These are phyloP conservation scores for Pseudoturritis turrita DNA, from an alignment of 345 rosid genomes.

Conservation along the genomic window DNA sequence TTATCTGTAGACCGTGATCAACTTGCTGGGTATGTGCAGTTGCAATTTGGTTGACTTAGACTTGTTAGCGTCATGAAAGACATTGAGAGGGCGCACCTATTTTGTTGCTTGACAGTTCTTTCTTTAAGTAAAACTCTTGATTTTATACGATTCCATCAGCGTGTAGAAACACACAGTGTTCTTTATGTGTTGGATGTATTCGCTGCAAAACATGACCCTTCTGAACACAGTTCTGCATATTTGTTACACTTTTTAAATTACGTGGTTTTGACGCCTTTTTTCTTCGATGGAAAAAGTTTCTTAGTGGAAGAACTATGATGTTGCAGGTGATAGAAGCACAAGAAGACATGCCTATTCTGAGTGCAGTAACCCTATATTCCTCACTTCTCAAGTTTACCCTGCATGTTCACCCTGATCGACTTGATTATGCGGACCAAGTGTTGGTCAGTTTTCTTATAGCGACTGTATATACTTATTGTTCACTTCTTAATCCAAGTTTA, in stretches of 20 bases:
- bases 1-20: not conserved
- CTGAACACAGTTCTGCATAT: not conserved
- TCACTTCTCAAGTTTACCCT: constrained; percentile 97
- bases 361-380: constrained; percentile 92
- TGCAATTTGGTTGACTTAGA: not conserved
- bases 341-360: constrained; percentile 81
- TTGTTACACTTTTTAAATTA: not conserved
- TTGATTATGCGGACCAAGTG: constrained; percentile 98
- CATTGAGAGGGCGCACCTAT: not conserved
- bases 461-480: not conserved
- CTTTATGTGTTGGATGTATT: not conserved
- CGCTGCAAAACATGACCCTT: constrained; percentile 3
- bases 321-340: constrained; percentile 96
- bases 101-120: not conserved
- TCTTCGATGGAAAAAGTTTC: not conserved
- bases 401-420: constrained; percentile 98
- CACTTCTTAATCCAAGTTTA: constrained; percentile 7
- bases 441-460: constrained; percentile 26
- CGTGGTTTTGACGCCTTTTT: constrained; percentile 3
- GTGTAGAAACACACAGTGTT: not conserved
- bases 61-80: constrained; percentile 7
- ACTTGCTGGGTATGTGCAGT: not conserved
- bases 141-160: not conserved
- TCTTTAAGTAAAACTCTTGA: not conserved
- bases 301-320: constrained; percentile 13